These are phyloP conservation scores for Aulographum hederae DNA, from an alignment of 2,329 filamentous ascomycete genomes.

Conservation along the genomic window DNA sequence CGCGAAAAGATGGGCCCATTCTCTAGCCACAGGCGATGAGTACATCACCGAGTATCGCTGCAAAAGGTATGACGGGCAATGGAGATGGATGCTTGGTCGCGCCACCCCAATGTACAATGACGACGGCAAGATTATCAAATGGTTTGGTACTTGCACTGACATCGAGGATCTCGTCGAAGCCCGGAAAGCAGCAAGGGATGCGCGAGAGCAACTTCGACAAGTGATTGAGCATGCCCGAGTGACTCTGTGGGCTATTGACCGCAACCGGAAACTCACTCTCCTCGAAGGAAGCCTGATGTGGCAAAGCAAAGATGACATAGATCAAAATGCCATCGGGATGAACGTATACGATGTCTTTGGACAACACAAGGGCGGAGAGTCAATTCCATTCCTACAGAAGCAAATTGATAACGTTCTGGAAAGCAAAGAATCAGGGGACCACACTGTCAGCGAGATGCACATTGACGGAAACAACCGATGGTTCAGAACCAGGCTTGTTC, in stretches of 20 bases:
- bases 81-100: constrained; percentile 61
- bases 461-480: constrained; percentile 40
- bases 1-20: constrained; percentile 39
- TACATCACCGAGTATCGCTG: constrained; percentile 58
- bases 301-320: constrained; percentile 4
- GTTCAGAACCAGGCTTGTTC: constrained; percentile 55
- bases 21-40: constrained; percentile 46
- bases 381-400: constrained; percentile 26
- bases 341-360: constrained; percentile 47
- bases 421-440: constrained; percentile 40
- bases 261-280: constrained; percentile 42
- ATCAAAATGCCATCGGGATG: constrained; percentile 29
- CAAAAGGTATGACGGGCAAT: constrained; percentile 45
- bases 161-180: constrained; percentile 58
- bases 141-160: constrained; percentile 68
- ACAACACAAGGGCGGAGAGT: constrained; percentile 9
- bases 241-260: constrained; percentile 56
- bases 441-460: constrained; percentile 46
- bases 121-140: constrained; percentile 52
- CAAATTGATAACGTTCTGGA: constrained; percentile 46
- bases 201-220: constrained; percentile 50
- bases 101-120: constrained; percentile 51
- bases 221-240: constrained; percentile 61
- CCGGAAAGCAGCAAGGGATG: constrained; percentile 45
- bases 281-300: constrained; percentile 47